Evolutionary conservation across 208 protist species (phyloP), one percentile per base, ranked within the genome.

Genomic region (Acanthamoeba healyi): DNA sequence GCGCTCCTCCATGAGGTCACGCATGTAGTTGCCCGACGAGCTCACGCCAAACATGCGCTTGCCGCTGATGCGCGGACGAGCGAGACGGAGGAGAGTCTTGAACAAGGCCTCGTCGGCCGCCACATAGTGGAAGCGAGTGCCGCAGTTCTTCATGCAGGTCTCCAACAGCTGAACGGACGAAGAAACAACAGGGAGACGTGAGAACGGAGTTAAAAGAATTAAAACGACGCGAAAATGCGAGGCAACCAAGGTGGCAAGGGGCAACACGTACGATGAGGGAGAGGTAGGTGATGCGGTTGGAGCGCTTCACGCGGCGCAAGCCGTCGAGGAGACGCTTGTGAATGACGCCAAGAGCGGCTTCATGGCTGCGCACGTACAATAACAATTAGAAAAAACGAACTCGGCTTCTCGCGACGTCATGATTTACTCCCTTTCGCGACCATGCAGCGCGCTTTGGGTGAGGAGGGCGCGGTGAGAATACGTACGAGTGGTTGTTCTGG

Each of bases 81-180:
- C 87, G 2, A 93, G 87, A 58, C 63, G 87, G 4, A 58, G 58
- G 3, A 93, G 42, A 14, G 46, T 58, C 87, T 77, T 93, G 87
- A 93, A 93, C 7, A 93, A 58, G 63, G 40, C 42, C 29, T 93
- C 87, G 19, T 93, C 61, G 22, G 87, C 87, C 19, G 87, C 87
- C 54, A 77, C 87, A 26, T 77, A 79, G 65, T 93, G 87, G 65
- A 93, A 93, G 26, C 44, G 36, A 34, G 54, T 77, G 40, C 87
- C 87, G 40, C 87, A 93, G 87, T 93, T 93, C 46, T 93, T 93
- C 87, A 93, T 93, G 63, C 87, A 93, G 10, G 87, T 93, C 65
- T 93, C 87, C 32, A 93, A 49, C 14, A 93, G 63, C 87, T 93
- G 54, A 4, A 65, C 74, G 3, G n/a, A 4, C 2, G 9, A 17